Percentiles rank a stretch among this genome's conserved stretches.
These are phyloP conservation scores for Fomitopsis palustris DNA, from an alignment of 1,284 basidiomycete genomes.

Conservation along the genomic window DNA sequence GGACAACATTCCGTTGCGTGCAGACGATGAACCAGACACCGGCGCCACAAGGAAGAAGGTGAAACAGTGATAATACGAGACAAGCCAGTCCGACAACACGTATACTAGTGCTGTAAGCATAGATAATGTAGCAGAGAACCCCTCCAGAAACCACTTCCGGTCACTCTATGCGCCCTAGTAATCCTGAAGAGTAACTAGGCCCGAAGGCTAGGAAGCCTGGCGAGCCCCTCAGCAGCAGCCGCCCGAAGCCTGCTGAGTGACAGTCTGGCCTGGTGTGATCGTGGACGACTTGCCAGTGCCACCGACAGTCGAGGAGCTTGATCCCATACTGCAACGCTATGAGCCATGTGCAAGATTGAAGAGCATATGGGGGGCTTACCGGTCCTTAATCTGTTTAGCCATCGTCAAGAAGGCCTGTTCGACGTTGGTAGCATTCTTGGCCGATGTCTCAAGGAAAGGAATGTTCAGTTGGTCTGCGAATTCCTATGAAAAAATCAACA, in stretches of 20 bases:
- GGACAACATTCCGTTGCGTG: not conserved
- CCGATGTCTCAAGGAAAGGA: constrained; percentile 98
- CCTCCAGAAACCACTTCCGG: constrained; percentile 15
- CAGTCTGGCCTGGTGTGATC: constrained; percentile 72
- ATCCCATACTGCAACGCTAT: constrained; percentile 62
- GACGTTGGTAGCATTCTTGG: constrained; percentile 98
- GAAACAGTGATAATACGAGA: constrained; percentile 11
- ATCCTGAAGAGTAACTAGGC: constrained; percentile 8
- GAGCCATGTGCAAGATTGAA: constrained; percentile 6
- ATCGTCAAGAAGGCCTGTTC: constrained; percentile 99
- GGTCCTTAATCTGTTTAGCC: constrained; percentile 98
- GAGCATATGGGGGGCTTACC: constrained; percentile 42
- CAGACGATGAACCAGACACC: constrained; percentile 9
- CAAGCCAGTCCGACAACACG: constrained; percentile 25
- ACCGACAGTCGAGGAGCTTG: constrained; percentile 66
- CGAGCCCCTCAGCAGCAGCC: constrained; percentile 64
- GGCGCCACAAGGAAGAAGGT: not conserved
- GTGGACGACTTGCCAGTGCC: constrained; percentile 69
- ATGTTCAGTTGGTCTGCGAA: constrained; percentile 95
- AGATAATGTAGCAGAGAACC: constrained; percentile 27
- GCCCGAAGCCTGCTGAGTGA: constrained; percentile 68
- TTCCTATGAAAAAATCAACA: constrained; percentile 50
- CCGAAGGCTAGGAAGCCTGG: constrained; percentile 4
- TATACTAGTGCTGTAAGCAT: constrained; percentile 26
- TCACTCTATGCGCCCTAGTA: constrained; percentile 10